Evolutionary conservation across 768 basidiomycete species (phyloP).

Genomic region (Russula earlei): DNA sequence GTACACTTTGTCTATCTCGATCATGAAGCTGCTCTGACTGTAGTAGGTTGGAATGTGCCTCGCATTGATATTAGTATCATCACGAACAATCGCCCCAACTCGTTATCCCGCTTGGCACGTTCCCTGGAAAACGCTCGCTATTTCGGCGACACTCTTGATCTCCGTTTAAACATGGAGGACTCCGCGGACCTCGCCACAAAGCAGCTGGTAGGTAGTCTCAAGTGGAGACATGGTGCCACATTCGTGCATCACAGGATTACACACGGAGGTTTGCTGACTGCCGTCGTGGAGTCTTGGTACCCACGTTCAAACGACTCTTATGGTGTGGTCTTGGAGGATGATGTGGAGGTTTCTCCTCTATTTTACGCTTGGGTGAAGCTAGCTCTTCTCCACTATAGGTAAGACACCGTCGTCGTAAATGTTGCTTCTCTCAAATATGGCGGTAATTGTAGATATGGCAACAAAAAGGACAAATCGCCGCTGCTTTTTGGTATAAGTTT

Average conservation of each 20-base stretch:
- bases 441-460: conserved; percentile 47
- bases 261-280: conserved; percentile 72
- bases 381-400: conserved; percentile 70
- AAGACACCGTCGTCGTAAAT: neutral
- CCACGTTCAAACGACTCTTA: conserved; percentile 64
- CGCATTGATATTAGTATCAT: conserved; percentile 63
- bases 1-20: conserved; percentile 29
- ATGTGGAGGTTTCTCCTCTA: conserved; percentile 74
- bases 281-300: conserved; percentile 88
- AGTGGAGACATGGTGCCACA: conserved; percentile 53
- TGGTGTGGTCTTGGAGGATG: conserved; percentile 76
- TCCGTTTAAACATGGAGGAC: conserved; percentile 71
- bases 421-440: neutral
- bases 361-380: conserved; percentile 85
- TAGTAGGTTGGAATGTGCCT: conserved; percentile 65
- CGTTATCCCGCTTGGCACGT: conserved; percentile 53
- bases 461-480: conserved; percentile 30
- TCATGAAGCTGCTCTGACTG: conserved; percentile 16
- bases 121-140: conserved; percentile 52
- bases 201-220: conserved; percentile 36
- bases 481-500: conserved; percentile 72
- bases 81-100: conserved; percentile 66
- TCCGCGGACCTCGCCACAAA: conserved; percentile 57
- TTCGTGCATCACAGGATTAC: conserved; percentile 63
- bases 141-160: conserved; percentile 56